These are phyloP conservation scores for Polytrichum commune DNA, from an alignment of 225 moss, liverwort and hornwort species.

Conservation along the genomic window DNA sequence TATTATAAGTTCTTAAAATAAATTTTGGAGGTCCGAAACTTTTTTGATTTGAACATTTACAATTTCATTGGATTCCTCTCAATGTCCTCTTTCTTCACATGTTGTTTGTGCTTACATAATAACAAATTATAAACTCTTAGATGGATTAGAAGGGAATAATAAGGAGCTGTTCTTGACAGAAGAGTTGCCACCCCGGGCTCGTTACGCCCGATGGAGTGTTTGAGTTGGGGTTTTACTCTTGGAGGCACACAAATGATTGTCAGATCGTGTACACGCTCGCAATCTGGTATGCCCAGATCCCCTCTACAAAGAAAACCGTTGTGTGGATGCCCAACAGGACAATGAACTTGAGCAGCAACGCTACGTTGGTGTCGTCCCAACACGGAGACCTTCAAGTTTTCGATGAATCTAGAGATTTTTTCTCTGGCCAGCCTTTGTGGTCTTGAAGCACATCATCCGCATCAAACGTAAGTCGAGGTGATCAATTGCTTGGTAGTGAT, in stretches of 20 bases:
- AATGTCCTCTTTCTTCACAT: no score
- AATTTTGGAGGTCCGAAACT: no score
- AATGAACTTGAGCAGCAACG: neutral
- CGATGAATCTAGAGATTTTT: neutral
- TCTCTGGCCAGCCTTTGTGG: neutral
- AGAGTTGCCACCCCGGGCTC: no score
- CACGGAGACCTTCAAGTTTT: slow-evolving; percentile 1
- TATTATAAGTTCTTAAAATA: no score
- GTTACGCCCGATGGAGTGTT: neutral
- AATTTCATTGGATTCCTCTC: no score
- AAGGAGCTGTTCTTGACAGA: no score
- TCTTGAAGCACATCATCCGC: neutral
- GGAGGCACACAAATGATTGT: neutral
- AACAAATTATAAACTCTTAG: no score
- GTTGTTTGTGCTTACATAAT: no score
- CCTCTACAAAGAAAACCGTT: neutral
- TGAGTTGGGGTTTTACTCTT: slow-evolving; percentile 4
- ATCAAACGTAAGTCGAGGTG: neutral
- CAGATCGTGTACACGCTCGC: slow-evolving; percentile 4
- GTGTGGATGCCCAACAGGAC: slow-evolving; percentile 12
- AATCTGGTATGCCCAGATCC: slow-evolving; percentile 11
- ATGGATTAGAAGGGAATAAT: no score
- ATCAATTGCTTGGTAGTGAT: no score
- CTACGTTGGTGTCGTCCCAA: neutral
- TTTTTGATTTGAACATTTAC: no score